Conservation (phyloP, 306 rosid genomes). For the Cucurbita maxima region DNA sequence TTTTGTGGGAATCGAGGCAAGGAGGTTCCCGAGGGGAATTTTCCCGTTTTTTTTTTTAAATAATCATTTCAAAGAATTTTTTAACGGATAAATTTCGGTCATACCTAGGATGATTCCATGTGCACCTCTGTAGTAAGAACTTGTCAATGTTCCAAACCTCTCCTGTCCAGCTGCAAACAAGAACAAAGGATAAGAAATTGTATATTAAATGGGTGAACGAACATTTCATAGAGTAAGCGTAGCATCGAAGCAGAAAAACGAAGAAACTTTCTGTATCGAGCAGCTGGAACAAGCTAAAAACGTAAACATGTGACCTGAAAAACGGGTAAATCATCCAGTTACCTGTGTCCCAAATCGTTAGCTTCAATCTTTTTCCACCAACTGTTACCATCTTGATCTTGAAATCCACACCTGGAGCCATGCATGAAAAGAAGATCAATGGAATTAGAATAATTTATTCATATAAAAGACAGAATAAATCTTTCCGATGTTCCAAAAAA, state of each 20-base stretch:
- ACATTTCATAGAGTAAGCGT: neutral
- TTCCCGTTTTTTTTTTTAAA: no score
- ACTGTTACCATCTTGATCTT: conserved; percentile 70
- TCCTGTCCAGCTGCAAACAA: conserved; percentile 81
- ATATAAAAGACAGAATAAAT: no score
- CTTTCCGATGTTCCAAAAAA: no score
- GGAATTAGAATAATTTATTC: no score
- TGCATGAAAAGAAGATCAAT: neutral
- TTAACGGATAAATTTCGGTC: neutral
- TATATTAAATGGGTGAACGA: neutral
- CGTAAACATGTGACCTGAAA: neutral
- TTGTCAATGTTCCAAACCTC: conserved; percentile 81
- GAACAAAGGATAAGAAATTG: neutral
- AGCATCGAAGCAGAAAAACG: neutral
- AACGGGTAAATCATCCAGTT: neutral
- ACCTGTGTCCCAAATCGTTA: conserved; percentile 99
- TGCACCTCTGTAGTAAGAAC: conserved; percentile 93
- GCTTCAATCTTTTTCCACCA: conserved; percentile 75
- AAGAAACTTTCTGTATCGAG: neutral
- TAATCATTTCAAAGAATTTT: no score
- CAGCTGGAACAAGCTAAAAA: neutral
- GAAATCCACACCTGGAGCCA: conserved; percentile 73
- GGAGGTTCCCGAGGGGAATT: no score
- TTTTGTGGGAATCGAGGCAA: no score
- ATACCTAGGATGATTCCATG: conserved; percentile 93